These are phyloP conservation scores for Vigna angularis DNA, from an alignment of 306 rosid species.

Conservation along the genomic window DNA sequence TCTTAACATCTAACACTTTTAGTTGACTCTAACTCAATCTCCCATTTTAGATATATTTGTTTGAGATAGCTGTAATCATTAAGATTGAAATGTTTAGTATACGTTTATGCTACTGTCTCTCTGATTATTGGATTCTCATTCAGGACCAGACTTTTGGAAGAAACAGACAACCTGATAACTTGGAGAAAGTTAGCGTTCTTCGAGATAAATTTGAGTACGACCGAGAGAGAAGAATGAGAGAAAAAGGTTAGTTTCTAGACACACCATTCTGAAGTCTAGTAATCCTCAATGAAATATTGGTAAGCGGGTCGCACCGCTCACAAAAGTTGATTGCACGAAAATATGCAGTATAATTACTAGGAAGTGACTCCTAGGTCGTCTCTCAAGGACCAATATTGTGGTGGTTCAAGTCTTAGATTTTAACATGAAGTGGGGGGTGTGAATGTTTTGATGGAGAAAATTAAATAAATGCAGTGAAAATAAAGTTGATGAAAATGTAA, in stretches of 20 bases:
- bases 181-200: conserved; percentile 78
- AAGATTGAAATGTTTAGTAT: conserved; percentile 16
- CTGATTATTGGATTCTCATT: conserved; percentile 47
- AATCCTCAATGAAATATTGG: conserved; percentile 1
- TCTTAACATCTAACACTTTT: too few relatives aligned
- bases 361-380: too few relatives aligned
- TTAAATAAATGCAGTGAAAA: too few relatives aligned
- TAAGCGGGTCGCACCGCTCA: too few relatives aligned
- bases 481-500: too few relatives aligned
- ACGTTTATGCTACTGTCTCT: conserved; percentile 21
- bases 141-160: conserved; percentile 72
- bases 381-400: too few relatives aligned
- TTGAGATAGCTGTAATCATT: conserved; percentile 23
- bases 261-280: conserved; percentile 7
- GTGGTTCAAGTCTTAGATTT: too few relatives aligned
- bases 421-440: too few relatives aligned
- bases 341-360: too few relatives aligned
- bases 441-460: too few relatives aligned
- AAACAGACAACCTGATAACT: conserved; percentile 58
- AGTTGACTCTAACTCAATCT: background rate
- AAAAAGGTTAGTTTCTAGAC: conserved; percentile 72
- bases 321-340: too few relatives aligned
- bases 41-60: conserved; percentile 7
- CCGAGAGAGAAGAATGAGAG: conserved; percentile 89
- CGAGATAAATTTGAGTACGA: conserved; percentile 95